Conservation (phyloP, 2,329 filamentous ascomycete genomes). For the Sclerotinia trifoliorum region DNA sequence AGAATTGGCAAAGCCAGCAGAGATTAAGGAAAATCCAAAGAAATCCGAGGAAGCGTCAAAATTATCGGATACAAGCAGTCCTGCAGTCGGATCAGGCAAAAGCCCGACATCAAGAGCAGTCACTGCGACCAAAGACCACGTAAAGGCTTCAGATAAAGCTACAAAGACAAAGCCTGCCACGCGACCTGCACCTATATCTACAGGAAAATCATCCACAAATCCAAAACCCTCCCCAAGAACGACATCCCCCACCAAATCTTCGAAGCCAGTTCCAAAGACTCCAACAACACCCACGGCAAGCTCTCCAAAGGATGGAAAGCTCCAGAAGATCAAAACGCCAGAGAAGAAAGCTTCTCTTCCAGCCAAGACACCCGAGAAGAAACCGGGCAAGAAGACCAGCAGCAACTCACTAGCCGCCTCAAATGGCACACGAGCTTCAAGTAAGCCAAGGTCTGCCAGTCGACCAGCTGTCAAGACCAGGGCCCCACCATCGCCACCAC, state of each 20-base stretch:
- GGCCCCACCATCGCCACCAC: conserved; percentile 36
- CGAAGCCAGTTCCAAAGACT: conserved; percentile 24
- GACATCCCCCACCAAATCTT: conserved; percentile 26
- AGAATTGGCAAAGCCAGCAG: conserved; percentile 24
- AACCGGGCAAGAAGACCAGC: conserved; percentile 29
- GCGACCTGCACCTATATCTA: conserved; percentile 20
- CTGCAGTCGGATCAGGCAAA: not conserved
- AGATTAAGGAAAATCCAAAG: conserved; percentile 24
- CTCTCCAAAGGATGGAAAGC: not conserved
- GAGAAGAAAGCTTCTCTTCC: conserved; percentile 32
- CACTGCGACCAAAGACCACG: conserved; percentile 1
- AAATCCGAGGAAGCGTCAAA: conserved; percentile 13
- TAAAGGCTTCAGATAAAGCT: conserved; percentile 6
- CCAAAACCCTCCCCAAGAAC: conserved; percentile 20
- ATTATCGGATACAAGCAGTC: not conserved
- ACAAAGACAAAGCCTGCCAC: conserved; percentile 12
- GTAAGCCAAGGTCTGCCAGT: conserved; percentile 31
- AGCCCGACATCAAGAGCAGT: conserved; percentile 7
- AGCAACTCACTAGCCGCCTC: conserved; percentile 28
- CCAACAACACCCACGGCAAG: conserved; percentile 19
- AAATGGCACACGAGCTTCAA: conserved; percentile 28
- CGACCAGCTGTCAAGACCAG: conserved; percentile 31
- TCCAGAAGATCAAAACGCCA: conserved; percentile 27
- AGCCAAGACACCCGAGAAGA: conserved; percentile 35
- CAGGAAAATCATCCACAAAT: conserved; percentile 1